A percentile compares a stretch with the other conserved stretches of the same genome.
Conservation (phyloP, 2,329 filamentous ascomycete genomes). For the Fusarium austroafricanum region DNA sequence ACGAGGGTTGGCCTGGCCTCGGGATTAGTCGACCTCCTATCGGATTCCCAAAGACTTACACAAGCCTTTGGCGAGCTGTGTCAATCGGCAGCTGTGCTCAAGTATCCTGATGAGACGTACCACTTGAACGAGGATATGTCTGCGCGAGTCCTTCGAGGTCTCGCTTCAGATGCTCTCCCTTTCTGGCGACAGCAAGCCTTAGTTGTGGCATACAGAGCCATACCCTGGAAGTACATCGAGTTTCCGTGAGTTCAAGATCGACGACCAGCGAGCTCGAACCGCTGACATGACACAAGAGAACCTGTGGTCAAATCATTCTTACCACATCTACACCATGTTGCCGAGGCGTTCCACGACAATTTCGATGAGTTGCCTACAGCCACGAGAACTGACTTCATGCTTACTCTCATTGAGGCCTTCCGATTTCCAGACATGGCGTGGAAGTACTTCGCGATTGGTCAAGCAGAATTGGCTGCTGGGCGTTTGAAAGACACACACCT, state of each 20-base stretch:
- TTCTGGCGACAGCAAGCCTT: constrained; percentile 39
- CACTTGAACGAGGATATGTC: constrained; percentile 36
- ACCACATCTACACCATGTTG: constrained; percentile 34
- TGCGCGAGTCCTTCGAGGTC: constrained; percentile 19
- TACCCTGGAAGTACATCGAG: constrained; percentile 43
- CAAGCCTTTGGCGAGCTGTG: constrained; percentile 26
- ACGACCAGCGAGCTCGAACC: constrained; percentile 3
- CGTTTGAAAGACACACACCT: constrained; percentile 36
- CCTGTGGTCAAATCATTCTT: constrained; percentile 29
- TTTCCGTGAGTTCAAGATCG: constrained; percentile 31
- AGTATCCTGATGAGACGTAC: constrained; percentile 28
- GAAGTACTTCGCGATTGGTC: constrained; percentile 38
- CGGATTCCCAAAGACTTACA: constrained; percentile 22
- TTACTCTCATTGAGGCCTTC: constrained; percentile 41
- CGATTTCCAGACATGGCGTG: constrained; percentile 41
- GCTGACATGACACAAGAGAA: constrained; percentile 28
- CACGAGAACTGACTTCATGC: constrained; percentile 37
- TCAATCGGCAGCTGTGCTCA: constrained; percentile 17
- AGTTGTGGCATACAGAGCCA: constrained; percentile 33
- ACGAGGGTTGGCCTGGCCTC: constrained; percentile 41
- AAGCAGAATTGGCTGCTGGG: constrained; percentile 30
- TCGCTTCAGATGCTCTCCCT: constrained; percentile 18
- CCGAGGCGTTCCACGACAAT: constrained; percentile 27
- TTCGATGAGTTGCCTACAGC: constrained; percentile 24
- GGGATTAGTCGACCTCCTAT: constrained; percentile 20